A percentile compares a stretch with the other conserved stretches of the same genome.
phyloP scores from a whole-genome alignment of 2,329 filamentous ascomycete genomes.

The Penicillium sp. region DNA sequence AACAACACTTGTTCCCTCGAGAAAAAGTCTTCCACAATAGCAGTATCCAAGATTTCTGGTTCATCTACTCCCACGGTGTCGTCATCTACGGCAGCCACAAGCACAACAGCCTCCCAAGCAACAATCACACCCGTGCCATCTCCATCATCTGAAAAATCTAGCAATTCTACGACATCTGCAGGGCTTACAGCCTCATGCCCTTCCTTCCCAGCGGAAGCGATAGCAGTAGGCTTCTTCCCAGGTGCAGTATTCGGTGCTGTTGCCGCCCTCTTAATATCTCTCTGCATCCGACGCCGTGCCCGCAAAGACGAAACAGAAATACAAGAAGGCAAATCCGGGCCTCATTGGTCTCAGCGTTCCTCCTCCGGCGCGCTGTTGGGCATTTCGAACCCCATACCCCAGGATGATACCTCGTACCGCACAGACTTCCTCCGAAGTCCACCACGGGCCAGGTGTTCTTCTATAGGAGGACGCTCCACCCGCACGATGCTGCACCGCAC shows the following conservation, averaged over 20 bases:
- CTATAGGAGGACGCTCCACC: slow-evolving; percentile 30
- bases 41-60: slow-evolving; percentile 11
- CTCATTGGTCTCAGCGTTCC: slow-evolving; percentile 35
- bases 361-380: slow-evolving; percentile 34
- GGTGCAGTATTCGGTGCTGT: slow-evolving; percentile 49
- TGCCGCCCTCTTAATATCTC: slow-evolving; percentile 53
- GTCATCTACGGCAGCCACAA: slow-evolving; percentile 14
- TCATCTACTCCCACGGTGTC: slow-evolving; percentile 11
- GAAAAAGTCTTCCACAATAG: slow-evolving; percentile 23
- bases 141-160: slow-evolving; percentile 20
- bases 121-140: slow-evolving; percentile 25
- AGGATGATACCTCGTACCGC: slow-evolving; percentile 43
- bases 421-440: slow-evolving; percentile 42
- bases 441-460: slow-evolving; percentile 22
- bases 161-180: slow-evolving; percentile 8
- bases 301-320: slow-evolving; percentile 23
- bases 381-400: slow-evolving; percentile 47
- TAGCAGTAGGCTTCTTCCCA: slow-evolving; percentile 49
- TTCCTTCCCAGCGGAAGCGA: slow-evolving; percentile 42
- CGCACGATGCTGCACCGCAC: slow-evolving; percentile 38
- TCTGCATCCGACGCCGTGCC: slow-evolving; percentile 34
- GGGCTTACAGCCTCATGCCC: slow-evolving; percentile 28
- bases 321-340: slow-evolving; percentile 25
- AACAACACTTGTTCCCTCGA: slow-evolving; percentile 31
- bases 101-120: slow-evolving; percentile 19